A percentile compares a stretch with the other conserved stretches of the same genome.
phyloP scores from a whole-genome alignment of 179 eudicot genomes.

The Silene noctiflora region DNA sequence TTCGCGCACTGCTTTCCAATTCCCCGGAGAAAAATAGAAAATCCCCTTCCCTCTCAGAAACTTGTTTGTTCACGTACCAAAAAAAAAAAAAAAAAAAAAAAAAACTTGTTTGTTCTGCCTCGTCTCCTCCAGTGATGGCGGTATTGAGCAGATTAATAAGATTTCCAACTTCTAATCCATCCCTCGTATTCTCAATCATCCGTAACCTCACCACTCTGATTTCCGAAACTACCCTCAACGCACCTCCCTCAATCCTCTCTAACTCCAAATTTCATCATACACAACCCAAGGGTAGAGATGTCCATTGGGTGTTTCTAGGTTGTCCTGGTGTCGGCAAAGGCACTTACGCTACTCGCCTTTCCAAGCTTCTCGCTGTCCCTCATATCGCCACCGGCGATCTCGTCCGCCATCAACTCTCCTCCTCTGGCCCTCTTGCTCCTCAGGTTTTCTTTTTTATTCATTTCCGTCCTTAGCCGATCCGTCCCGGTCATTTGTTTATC shows the following conservation, averaged over 20 bases:
- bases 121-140: constrained; percentile 20
- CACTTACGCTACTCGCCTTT: constrained; percentile 81
- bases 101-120: too few relatives aligned
- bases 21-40: too few relatives aligned
- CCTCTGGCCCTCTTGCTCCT: constrained; percentile 60
- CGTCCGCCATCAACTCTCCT: constrained; percentile 71
- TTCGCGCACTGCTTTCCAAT: too few relatives aligned
- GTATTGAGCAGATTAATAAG: constrained; percentile 20
- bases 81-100: too few relatives aligned
- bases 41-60: too few relatives aligned
- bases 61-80: too few relatives aligned
- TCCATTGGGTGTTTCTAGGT: constrained; percentile 91
- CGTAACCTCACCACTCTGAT: not conserved
- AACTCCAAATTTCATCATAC: constrained; percentile 22
- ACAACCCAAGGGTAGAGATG: constrained; percentile 34
- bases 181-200: not conserved
- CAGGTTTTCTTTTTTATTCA: constrained; percentile 20
- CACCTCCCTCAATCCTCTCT: constrained; percentile 19
- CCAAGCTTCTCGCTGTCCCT: constrained; percentile 67
- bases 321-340: constrained; percentile 96
- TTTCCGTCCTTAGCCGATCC: too few relatives aligned
- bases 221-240: constrained; percentile 21
- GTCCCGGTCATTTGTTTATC: too few relatives aligned
- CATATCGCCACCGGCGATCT: constrained; percentile 96
- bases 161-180: not conserved